Evolutionary conservation across 805 yeast genomes (phyloP).

Genomic region (Hanseniaspora pseudoguilliermondii): DNA sequence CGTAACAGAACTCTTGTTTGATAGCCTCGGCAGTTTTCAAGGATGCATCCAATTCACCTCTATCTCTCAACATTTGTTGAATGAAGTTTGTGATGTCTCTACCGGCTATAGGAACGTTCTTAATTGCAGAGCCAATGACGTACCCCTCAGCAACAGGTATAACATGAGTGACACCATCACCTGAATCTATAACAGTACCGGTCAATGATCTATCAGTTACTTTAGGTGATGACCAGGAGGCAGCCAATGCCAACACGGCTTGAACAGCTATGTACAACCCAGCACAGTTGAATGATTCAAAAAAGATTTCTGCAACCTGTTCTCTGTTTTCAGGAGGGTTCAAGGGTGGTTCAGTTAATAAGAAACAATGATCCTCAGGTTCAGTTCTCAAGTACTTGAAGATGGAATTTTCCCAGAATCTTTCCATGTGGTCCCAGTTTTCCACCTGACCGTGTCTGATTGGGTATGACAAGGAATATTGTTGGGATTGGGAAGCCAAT

Average conservation of each 20-base stretch:
- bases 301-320: constrained; percentile 96
- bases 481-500: constrained; percentile 79
- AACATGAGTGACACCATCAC: constrained; percentile 98
- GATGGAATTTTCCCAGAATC: constrained; percentile 96
- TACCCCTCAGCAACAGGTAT: constrained; percentile 99
- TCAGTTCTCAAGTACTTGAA: constrained; percentile 94
- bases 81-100: constrained; percentile 91
- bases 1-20: constrained; percentile 93
- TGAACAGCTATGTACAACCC: constrained; percentile 97
- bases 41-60: constrained; percentile 91
- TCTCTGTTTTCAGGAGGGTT: constrained; percentile 99
- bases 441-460: constrained; percentile 96
- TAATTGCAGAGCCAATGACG: constrained; percentile 93
- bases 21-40: constrained; percentile 92
- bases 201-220: constrained; percentile 90
- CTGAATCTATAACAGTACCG: constrained; percentile 96
- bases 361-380: constrained; percentile 95
- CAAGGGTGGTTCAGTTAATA: constrained; percentile 93
- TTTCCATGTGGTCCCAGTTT: constrained; percentile 99
- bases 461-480: constrained; percentile 80
- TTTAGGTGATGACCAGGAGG: constrained; percentile 96
- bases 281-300: constrained; percentile 96
- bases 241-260: constrained; percentile 96
- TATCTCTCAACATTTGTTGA: constrained; percentile 84
- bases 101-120: constrained; percentile 96